Base-by-base conservation (phyloP, 441 rosid genomes). In the Eruca vesicaria region DNA sequence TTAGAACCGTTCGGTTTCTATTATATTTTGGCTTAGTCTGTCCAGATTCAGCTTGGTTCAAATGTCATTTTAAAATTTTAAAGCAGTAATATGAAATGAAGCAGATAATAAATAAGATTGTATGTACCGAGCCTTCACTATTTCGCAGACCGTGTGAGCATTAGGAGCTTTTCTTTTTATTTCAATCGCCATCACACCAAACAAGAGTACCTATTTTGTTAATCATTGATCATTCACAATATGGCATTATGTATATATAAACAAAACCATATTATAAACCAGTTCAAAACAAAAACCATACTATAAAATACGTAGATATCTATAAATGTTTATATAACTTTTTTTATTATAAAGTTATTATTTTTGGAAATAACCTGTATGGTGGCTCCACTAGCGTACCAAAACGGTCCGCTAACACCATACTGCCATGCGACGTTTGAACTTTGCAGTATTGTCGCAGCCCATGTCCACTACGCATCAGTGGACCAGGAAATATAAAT, bases 331-430 rank as follows among this genome's bases (percentile, higher is more conserved):
- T 23, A 23, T 23, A 23, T 23, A 23, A 23, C 3, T 23, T 23
- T 23, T 23, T 1, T 23, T 23, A 23, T 23, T 15, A 3, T 53
- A 36, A 29, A 66, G 56, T 33, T 16, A 53, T 19, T 32, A 4
- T 12, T 29, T 28, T 55, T 20, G 5, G 43, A 45, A 9, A 6
- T 14, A 71, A 78, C 81, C 97, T 94, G 99, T 69, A 94, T 83
- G 1, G 98, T 88, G 38, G 97, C 99, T 23, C 97, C 99, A 63
- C 97, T 90, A 15, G 97, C 97, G 63, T 94, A 94, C 99, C 99
- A 94, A 78, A 94, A 92, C 1, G 99, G 99, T 31, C 99, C 99
- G 18, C 99, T 94, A 16, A 94, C 79, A 71, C 99, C 99, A 75
- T 90, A 94, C 78, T 87, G 72, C 98, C 98, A 94, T 35, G 98